Evolutionary conservation across 352 stramenopile genomes (phyloP).

Genomic region (Phytophthora sansomeana): DNA sequence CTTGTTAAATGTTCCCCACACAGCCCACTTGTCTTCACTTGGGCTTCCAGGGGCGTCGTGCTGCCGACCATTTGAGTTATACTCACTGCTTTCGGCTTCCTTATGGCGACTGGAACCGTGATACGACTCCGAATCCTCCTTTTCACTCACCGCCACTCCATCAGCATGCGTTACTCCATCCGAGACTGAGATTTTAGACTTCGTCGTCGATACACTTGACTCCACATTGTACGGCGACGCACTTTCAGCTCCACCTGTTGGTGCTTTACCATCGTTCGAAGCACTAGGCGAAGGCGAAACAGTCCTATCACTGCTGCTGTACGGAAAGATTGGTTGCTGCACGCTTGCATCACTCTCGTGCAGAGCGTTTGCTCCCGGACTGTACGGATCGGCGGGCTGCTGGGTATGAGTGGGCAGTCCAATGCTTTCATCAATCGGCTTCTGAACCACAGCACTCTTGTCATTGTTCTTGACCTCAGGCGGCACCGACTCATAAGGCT

Average conservation of each 20-base stretch:
- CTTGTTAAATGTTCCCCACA: neutral
- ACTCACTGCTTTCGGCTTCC: neutral
- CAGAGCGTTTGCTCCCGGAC: neutral
- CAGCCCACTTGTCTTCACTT: neutral
- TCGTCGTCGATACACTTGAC: neutral
- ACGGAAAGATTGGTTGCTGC: neutral
- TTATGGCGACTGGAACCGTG: neutral
- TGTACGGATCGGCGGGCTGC: neutral
- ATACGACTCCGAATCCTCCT: neutral
- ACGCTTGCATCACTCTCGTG: no score
- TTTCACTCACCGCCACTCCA: neutral
- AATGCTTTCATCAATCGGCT: neutral
- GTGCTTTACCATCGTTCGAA: neutral
- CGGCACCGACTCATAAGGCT: neutral
- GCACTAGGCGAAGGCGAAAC: neutral
- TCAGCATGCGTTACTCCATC: neutral
- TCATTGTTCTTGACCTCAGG: neutral
- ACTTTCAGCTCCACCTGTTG: no score
- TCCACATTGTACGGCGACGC: neutral
- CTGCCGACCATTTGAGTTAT: neutral
- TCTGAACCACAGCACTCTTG: neutral
- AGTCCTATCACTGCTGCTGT: neutral
- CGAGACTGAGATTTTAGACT: neutral
- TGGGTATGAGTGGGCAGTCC: neutral
- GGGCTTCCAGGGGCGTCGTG: neutral